Conservation (phyloP, 2,329 filamentous ascomycete genomes). For the Didymella segeticola region DNA sequence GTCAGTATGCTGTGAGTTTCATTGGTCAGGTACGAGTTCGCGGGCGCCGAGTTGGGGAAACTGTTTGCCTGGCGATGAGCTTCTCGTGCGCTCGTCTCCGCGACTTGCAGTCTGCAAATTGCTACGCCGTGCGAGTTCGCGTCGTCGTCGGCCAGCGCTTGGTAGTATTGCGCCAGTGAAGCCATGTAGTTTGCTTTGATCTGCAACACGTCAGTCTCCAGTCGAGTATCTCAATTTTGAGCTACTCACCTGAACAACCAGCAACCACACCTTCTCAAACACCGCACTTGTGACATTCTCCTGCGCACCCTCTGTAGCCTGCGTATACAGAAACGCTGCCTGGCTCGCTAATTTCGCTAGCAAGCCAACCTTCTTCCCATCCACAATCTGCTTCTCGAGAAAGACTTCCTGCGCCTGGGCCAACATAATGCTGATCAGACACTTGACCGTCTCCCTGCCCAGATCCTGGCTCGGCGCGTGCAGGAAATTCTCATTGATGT, state of each 20-base stretch:
- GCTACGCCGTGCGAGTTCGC: slow-evolving; percentile 85
- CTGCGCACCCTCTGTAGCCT: slow-evolving; percentile 87
- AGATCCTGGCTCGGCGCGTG: slow-evolving; percentile 97
- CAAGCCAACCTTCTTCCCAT: slow-evolving; percentile 90
- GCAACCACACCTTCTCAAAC: slow-evolving; percentile 93
- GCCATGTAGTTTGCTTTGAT: slow-evolving; percentile 82
- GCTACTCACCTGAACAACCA: slow-evolving; percentile 74
- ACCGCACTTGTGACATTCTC: slow-evolving; percentile 90
- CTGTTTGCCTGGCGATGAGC: slow-evolving; percentile 76
- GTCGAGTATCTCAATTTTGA: neutral
- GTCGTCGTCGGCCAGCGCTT: slow-evolving; percentile 89
- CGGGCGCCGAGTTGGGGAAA: slow-evolving; percentile 80
- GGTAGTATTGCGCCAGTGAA: slow-evolving; percentile 90
- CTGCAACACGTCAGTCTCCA: slow-evolving; percentile 39
- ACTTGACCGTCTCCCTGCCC: slow-evolving; percentile 94
- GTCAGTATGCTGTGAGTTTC: slow-evolving; percentile 77
- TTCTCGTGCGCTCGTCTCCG: slow-evolving; percentile 79
- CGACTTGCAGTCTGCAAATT: slow-evolving; percentile 81
- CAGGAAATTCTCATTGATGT: slow-evolving; percentile 99
- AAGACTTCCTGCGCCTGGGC: slow-evolving; percentile 98
- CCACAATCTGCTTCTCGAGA: slow-evolving; percentile 90
- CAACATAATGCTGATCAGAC: slow-evolving; percentile 88
- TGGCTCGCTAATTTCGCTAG: slow-evolving; percentile 93
- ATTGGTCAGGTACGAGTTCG: slow-evolving; percentile 81
- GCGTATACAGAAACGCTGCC: slow-evolving; percentile 83